phyloP scores from a whole-genome alignment of 2,329 filamentous ascomycete genomes.

The Ascochyta koolunga region DNA sequence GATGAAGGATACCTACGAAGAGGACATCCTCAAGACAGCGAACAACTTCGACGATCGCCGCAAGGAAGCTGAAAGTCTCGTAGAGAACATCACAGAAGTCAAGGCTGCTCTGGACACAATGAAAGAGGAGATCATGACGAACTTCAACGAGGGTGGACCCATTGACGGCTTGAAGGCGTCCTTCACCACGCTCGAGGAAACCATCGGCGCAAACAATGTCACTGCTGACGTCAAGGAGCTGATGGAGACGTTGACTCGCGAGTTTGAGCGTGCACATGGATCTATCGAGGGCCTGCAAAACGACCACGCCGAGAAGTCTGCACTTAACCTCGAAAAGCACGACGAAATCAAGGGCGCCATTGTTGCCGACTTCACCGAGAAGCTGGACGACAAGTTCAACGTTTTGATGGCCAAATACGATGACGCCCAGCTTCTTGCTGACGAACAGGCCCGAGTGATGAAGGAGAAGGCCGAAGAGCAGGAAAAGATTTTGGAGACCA shows the following conservation, averaged over 20 bases:
- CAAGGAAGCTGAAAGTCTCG: constrained; percentile 78
- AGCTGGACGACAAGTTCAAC: constrained; percentile 77
- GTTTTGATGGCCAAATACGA: constrained; percentile 88
- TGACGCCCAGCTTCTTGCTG: constrained; percentile 75
- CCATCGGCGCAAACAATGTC: constrained; percentile 59
- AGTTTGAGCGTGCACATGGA: constrained; percentile 85
- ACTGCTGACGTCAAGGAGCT: constrained; percentile 63
- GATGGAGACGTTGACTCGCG: constrained; percentile 75
- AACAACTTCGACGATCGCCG: constrained; percentile 85
- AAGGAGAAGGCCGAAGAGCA: constrained; percentile 76
- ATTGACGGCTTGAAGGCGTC: constrained; percentile 64
- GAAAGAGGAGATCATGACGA: constrained; percentile 75
- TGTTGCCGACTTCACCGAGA: constrained; percentile 59
- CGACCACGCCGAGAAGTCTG: constrained; percentile 70
- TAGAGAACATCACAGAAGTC: constrained; percentile 79
- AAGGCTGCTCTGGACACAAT: constrained; percentile 79
- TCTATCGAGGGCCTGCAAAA: constrained; percentile 80
- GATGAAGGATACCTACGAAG: constrained; percentile 74
- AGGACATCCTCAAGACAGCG: constrained; percentile 73
- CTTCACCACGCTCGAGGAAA: constrained; percentile 72
- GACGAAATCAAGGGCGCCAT: constrained; percentile 63
- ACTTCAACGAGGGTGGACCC: constrained; percentile 75
- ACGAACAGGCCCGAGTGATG: constrained; percentile 74
- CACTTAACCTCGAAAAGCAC: constrained; percentile 63
- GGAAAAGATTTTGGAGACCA: constrained; percentile 73